phyloP scores from a whole-genome alignment of 768 basidiomycete genomes.

The Agaricus sinodeliciosus region DNA sequence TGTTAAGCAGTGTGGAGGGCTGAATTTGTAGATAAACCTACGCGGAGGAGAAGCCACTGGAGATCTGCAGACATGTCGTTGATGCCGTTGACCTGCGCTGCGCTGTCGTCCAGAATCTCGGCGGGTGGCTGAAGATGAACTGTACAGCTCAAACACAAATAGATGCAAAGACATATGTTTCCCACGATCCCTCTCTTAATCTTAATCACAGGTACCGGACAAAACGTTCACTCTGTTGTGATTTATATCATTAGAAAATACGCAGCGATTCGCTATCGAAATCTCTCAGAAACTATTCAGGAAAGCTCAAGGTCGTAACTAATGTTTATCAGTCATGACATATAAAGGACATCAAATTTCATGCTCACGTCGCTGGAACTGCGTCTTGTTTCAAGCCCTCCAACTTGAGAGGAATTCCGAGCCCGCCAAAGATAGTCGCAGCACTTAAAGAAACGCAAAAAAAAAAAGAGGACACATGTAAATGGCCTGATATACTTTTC shows the following conservation, averaged over 20 bases:
- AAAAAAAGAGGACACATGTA: not conserved
- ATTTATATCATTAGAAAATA: too few species aligned
- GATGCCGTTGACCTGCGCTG: not conserved
- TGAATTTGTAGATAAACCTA: conserved; percentile 30
- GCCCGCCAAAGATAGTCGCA: conserved; percentile 22
- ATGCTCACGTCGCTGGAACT: conserved; percentile 30
- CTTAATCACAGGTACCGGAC: too few species aligned
- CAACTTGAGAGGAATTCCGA: conserved; percentile 29
- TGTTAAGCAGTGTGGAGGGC: not conserved
- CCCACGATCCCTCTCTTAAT: not conserved
- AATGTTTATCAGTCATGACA: not conserved
- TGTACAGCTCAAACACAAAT: conserved; percentile 5
- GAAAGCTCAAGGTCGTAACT: not conserved
- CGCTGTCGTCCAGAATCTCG: not conserved
- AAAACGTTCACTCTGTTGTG: too few species aligned
- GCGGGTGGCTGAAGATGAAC: conserved; percentile 8
- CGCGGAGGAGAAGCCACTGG: conserved; percentile 89
- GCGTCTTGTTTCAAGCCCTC: conserved; percentile 26
- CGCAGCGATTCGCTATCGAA: too few species aligned
- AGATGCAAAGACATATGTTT: not conserved
- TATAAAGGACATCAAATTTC: not conserved
- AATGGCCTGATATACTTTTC: not conserved
- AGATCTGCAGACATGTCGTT: conserved; percentile 81
- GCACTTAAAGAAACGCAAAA: conserved; percentile 16
- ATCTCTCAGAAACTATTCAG: not conserved